Evolutionary conservation across 2,329 filamentous ascomycete genomes (phyloP).

Genomic region (Parafenestella ontariensis): DNA sequence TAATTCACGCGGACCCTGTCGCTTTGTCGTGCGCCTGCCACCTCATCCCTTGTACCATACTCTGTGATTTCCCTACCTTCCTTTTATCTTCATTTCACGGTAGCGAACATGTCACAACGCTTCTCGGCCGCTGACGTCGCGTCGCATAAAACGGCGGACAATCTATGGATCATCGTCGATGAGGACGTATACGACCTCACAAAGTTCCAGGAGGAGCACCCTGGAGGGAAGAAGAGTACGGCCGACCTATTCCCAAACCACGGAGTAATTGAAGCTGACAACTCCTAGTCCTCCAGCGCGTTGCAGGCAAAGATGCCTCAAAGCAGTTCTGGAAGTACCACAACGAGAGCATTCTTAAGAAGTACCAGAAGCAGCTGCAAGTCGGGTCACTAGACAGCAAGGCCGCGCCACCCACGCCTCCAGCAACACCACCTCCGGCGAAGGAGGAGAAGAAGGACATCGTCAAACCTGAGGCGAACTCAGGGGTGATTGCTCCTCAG

Average conservation of each 20-base stretch:
- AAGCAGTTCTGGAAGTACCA: conserved; percentile 74
- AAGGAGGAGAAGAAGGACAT: conserved; percentile 56
- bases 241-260: background rate
- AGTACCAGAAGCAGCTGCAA: conserved; percentile 66
- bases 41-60: conserved; percentile 19
- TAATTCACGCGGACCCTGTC: background rate
- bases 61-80: conserved; percentile 10
- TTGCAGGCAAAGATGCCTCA: conserved; percentile 71
- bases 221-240: conserved; percentile 75
- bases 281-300: conserved; percentile 64
- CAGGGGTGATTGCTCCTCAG: conserved; percentile 57
- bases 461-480: conserved; percentile 66
- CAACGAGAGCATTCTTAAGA: conserved; percentile 67
- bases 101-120: conserved; percentile 76
- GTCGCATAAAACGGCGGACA: conserved; percentile 86
- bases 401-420: conserved; percentile 60
- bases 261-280: conserved; percentile 19
- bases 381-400: conserved; percentile 85
- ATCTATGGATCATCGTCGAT: conserved; percentile 89
- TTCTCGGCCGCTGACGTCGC: conserved; percentile 87
- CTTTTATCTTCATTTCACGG: conserved; percentile 8
- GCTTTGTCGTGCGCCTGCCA: conserved; percentile 29
- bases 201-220: conserved; percentile 62
- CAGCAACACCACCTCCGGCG: conserved; percentile 56
- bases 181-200: conserved; percentile 96